A percentile compares a stretch with the other conserved stretches of the same genome.
These are phyloP conservation scores for Anisodus acutangulus DNA, from an alignment of 257 asterid genomes.

Conservation along the genomic window DNA sequence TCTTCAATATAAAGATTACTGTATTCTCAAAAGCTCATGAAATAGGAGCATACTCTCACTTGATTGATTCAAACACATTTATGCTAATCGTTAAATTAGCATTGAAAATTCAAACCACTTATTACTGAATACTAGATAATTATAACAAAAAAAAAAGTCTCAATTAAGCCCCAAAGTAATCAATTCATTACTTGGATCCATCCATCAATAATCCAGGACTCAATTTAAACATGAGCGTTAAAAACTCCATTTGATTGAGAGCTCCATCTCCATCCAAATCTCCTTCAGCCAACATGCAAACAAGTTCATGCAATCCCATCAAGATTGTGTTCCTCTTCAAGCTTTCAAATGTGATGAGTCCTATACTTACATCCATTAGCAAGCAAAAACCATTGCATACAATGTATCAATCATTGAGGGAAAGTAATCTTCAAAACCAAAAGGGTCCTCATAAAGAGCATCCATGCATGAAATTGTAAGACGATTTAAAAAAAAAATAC, in stretches of 20 bases:
- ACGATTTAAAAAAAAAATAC: too few relatives aligned
- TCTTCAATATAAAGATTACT: too few relatives aligned
- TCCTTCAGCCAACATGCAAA: slow-evolving; percentile 47
- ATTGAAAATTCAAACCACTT: neutral
- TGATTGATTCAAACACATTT: too few relatives aligned
- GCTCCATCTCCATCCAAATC: slow-evolving; percentile 55
- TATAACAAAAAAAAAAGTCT: too few relatives aligned
- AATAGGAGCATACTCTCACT: too few relatives aligned
- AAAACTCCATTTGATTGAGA: slow-evolving; percentile 49
- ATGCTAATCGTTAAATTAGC: neutral
- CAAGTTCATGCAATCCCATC: slow-evolving; percentile 42
- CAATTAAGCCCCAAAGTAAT: too few relatives aligned
- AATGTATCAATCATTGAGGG: slow-evolving; percentile 43
- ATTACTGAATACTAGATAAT: too few relatives aligned
- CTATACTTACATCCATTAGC: slow-evolving; percentile 43
- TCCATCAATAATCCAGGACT: slow-evolving; percentile 37
- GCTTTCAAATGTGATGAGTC: slow-evolving; percentile 49
- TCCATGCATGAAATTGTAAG: neutral
- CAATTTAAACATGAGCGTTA: slow-evolving; percentile 46
- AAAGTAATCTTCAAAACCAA: slow-evolving; percentile 42
- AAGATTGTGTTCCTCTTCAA: slow-evolving; percentile 42
- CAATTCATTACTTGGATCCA: neutral
- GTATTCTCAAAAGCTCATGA: too few relatives aligned
- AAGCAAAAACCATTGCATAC: slow-evolving; percentile 40
- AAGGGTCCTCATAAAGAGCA: slow-evolving; percentile 28